phyloP scores from a whole-genome alignment of 441 rosid species.

The Populus hybrid region DNA sequence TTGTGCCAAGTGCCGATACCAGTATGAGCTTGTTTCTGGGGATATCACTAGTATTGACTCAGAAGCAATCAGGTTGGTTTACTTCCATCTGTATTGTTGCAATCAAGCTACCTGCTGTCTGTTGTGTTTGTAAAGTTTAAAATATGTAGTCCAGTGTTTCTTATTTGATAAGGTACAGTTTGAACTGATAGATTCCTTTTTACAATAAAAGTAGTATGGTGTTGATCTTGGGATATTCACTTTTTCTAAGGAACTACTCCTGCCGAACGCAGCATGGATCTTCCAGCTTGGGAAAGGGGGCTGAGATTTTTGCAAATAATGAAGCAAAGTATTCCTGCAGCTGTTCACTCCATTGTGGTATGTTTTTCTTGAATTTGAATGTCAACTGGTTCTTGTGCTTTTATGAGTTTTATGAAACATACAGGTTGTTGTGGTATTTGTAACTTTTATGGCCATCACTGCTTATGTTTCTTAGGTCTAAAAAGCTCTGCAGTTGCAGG shows the following conservation, averaged over 20 bases:
- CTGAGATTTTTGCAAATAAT: conserved; percentile 67
- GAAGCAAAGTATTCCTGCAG: conserved; percentile 68
- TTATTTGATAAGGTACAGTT: not conserved
- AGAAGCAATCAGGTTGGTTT: conserved; percentile 82
- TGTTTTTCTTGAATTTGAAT: conserved; percentile 8
- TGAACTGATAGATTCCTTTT: not conserved
- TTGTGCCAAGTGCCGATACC: conserved; percentile 82
- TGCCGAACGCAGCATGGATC: conserved; percentile 99
- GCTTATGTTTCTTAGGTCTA: too few species aligned
- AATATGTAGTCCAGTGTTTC: not conserved
- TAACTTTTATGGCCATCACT: too few species aligned
- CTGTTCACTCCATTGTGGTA: conserved; percentile 96
- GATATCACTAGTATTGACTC: conserved; percentile 65
- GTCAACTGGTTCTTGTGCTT: not conserved
- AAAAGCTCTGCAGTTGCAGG: too few species aligned
- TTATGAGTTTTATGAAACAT: too few species aligned
- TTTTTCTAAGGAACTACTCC: conserved; percentile 97
- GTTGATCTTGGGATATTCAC: conserved; percentile 94
- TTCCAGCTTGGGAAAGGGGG: conserved; percentile 89
- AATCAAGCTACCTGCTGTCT: not conserved
- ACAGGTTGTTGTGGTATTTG: too few species aligned
- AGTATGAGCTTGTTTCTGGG: conserved; percentile 92
- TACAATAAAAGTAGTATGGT: conserved; percentile 40
- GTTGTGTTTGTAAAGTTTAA: not conserved
- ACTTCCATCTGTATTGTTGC: conserved; percentile 13